A percentile compares a stretch with the other conserved stretches of the same genome.
phyloP scores from a whole-genome alignment of 768 basidiomycete species.

The Leccinellum luteum region DNA sequence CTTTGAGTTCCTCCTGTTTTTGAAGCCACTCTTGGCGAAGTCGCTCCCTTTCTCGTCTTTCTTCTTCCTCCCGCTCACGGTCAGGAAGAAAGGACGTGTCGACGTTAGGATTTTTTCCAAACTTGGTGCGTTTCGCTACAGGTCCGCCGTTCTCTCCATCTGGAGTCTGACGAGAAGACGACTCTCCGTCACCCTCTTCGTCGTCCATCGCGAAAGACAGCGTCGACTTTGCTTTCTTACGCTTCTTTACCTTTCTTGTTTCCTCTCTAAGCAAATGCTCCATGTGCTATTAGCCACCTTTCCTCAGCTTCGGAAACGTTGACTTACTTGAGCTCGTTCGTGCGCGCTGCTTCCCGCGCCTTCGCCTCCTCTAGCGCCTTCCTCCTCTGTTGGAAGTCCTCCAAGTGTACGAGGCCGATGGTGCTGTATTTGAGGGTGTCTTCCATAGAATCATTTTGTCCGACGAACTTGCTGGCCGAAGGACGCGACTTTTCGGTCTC shows the following conservation, averaged over 20 bases:
- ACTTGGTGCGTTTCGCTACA: conserved; percentile 66
- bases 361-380: conserved; percentile 91
- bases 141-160: conserved; percentile 43
- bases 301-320: conserved; percentile 15
- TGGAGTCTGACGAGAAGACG: conserved; percentile 38
- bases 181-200: conserved; percentile 49
- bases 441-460: conserved; percentile 92
- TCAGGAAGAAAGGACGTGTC: conserved; percentile 99
- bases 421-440: conserved; percentile 89
- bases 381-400: conserved; percentile 88
- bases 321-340: conserved; percentile 85
- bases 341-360: conserved; percentile 82
- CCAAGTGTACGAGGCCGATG: conserved; percentile 85
- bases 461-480: conserved; percentile 84
- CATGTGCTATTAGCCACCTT: conserved; percentile 69
- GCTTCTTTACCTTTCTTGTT: conserved; percentile 84
- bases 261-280: conserved; percentile 87
- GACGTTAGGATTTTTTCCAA: conserved; percentile 93
- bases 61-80: conserved; percentile 92
- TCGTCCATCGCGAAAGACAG: conserved; percentile 92
- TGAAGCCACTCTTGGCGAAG: conserved; percentile 87
- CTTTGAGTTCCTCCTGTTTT: conserved; percentile 65
- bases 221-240: conserved; percentile 88
- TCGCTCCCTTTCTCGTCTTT: conserved; percentile 84
- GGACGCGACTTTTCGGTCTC: conserved; percentile 94